These are phyloP conservation scores for Grammothele lineata DNA, from an alignment of 768 basidiomycete genomes.

Conservation along the genomic window DNA sequence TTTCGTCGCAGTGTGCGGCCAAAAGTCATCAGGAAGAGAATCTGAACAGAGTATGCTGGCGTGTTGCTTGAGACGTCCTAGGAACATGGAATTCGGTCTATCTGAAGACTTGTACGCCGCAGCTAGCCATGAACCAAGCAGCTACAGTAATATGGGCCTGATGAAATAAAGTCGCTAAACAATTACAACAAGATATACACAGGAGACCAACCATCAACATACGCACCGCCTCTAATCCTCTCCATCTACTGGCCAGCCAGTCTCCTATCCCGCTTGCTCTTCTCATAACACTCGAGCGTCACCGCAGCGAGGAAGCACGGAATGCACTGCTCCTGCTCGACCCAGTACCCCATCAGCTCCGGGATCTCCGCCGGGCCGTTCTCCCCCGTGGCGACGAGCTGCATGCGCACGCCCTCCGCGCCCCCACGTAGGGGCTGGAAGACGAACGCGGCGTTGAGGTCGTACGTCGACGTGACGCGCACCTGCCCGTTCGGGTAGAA, in stretches of 20 bases:
- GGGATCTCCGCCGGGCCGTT: constrained; percentile 72
- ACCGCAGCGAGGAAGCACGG: constrained; percentile 88
- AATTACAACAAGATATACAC: no score
- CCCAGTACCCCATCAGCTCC: constrained; percentile 80
- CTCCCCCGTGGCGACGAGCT: constrained; percentile 69
- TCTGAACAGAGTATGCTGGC: no score
- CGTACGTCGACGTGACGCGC: constrained; percentile 86
- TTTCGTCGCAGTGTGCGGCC: no score
- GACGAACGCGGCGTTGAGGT: constrained; percentile 81
- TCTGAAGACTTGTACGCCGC: no score
- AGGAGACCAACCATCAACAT: no score
- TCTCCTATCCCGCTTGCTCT: constrained; percentile 25
- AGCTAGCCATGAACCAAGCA: no score
- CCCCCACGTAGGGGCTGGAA: constrained; percentile 51
- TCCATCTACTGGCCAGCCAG: not conserved
- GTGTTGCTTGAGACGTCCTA: no score
- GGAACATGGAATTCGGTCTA: no score
- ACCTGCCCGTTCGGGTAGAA: constrained; percentile 92
- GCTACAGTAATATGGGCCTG: no score
- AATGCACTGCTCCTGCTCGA: constrained; percentile 79
- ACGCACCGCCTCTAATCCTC: no score
- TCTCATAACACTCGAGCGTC: constrained; percentile 85
- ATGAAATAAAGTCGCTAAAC: no score
- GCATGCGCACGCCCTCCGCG: constrained; percentile 38
- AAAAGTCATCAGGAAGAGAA: no score